Base-by-base conservation (phyloP, 768 basidiomycete species). In the Trametes sanguinea region DNA sequence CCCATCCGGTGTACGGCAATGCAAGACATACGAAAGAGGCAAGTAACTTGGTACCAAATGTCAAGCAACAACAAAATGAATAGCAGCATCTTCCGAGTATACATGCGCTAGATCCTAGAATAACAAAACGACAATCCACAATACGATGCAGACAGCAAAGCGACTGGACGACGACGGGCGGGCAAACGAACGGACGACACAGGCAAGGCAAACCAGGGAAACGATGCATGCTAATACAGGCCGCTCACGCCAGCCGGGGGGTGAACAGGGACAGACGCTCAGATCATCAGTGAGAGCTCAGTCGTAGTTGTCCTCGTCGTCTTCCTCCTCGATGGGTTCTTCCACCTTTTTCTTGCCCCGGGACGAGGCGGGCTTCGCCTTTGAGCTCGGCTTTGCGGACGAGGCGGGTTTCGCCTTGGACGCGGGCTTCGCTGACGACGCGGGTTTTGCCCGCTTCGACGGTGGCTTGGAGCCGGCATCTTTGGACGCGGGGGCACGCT, bases 401-500 rank as follows among this genome's bases (percentile, higher is more conserved):
- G 56, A 54, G 1, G 62, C 35, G 2, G 55, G 55, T n/a, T 43
- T 43, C 2, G 42, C 42, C 42, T 43, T 43, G 29, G 48, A 54
- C 2, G 59, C 52, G 27, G 59, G 59, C 37, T 60, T 60, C 2
- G 59, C 52, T 9, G 66, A 64, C 7, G 69, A 67, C 0, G 66
- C 55, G 5, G 68, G 66, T 65, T 70, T 70, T 0, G 69, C 68
- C 13, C 59, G 58, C 55, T 69, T 68, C 4, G 65, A 66, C 0
- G 65, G 57, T 3, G 68, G 68, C 54, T 69, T 69, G 7, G 67
- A 51, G 27, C 60, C 35, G 1, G 58, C 43, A 14, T 53, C 57
- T 59, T 66, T 69, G 22, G 68, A 64, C 14, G 68, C 51, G 6
- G 70, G 67, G 2, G 65, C 69, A 57, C 65, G 67, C 66, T 70